Conservation (phyloP, 1,284 basidiomycete species). For the Blastosporella zonata region DNA sequence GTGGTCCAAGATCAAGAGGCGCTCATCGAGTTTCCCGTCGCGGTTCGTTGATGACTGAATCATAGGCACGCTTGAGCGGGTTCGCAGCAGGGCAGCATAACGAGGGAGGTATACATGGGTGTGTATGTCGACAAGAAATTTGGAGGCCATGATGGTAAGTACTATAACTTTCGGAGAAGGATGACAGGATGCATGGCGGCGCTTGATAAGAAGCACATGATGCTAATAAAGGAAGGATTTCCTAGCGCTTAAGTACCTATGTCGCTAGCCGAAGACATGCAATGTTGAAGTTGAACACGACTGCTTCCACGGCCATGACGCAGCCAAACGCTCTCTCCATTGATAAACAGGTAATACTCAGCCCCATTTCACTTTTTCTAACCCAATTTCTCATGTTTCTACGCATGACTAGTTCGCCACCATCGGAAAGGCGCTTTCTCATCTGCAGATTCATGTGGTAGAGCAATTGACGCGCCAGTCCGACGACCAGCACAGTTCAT, state of each 20-base stretch:
- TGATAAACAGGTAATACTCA: slow-evolving; percentile 18
- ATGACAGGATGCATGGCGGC: too few species aligned
- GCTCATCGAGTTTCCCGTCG: slow-evolving; percentile 52
- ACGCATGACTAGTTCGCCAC: slow-evolving; percentile 18
- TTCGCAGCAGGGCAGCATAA: slow-evolving; percentile 63
- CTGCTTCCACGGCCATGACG: slow-evolving; percentile 11
- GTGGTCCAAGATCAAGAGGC: slow-evolving; percentile 71
- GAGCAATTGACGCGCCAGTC: slow-evolving; percentile 15
- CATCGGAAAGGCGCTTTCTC: slow-evolving; percentile 20
- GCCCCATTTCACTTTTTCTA: background rate
- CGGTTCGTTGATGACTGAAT: slow-evolving; percentile 54
- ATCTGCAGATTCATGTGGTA: slow-evolving; percentile 25
- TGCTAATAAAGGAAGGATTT: background rate
- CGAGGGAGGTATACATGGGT: slow-evolving; percentile 80
- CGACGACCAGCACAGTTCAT: slow-evolving; percentile 23
- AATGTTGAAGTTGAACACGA: background rate
- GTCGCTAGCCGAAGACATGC: background rate
- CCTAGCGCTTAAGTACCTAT: background rate
- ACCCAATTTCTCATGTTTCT: slow-evolving; percentile 5
- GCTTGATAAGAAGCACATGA: slow-evolving; percentile 7
- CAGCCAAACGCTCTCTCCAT: slow-evolving; percentile 16
- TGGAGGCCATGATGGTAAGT: slow-evolving; percentile 22
- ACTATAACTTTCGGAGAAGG: background rate
- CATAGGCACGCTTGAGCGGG: slow-evolving; percentile 59
- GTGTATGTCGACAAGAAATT: slow-evolving; percentile 71